A percentile compares a stretch with the other conserved stretches of the same genome.
phyloP scores from a whole-genome alignment of 306 rosid species.

The Dalbergia cultrata region DNA sequence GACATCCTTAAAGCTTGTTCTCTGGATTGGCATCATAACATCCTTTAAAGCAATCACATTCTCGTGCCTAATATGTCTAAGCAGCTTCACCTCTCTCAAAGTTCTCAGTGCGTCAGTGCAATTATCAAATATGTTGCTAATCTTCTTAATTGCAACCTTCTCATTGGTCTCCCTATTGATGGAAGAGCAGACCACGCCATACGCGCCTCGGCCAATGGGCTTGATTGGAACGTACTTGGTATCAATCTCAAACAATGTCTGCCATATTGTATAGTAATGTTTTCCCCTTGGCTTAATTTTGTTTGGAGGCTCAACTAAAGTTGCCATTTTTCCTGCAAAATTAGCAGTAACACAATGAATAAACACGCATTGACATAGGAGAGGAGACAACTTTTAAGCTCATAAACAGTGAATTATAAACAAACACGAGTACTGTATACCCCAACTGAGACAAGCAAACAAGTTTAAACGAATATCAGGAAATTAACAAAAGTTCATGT shows the following conservation, averaged over 20 bases:
- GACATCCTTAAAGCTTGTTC: slow-evolving; percentile 75
- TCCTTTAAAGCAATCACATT: slow-evolving; percentile 89
- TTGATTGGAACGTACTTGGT: slow-evolving; percentile 84
- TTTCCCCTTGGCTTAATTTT: slow-evolving; percentile 69
- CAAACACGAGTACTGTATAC: slow-evolving; percentile 33
- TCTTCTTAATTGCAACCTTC: slow-evolving; percentile 92
- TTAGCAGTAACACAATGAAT: slow-evolving; percentile 37
- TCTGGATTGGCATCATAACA: slow-evolving; percentile 79
- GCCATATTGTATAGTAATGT: slow-evolving; percentile 76
- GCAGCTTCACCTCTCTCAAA: slow-evolving; percentile 85
- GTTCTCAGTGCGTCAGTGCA: slow-evolving; percentile 73
- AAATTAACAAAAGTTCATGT: neutral
- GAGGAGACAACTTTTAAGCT: slow-evolving; percentile 13
- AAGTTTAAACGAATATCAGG: slow-evolving; percentile 23
- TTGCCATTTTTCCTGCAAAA: slow-evolving; percentile 72
- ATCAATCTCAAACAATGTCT: slow-evolving; percentile 84
- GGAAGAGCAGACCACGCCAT: slow-evolving; percentile 89
- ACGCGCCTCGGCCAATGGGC: slow-evolving; percentile 85
- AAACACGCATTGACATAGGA: slow-evolving; percentile 11
- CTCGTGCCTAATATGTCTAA: slow-evolving; percentile 74
- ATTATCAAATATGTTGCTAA: slow-evolving; percentile 75
- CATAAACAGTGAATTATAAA: slow-evolving; percentile 24
- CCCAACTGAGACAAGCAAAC: slow-evolving; percentile 26
- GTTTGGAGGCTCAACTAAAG: slow-evolving; percentile 73
- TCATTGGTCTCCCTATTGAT: slow-evolving; percentile 78